These are phyloP conservation scores for Rhizopogon salebrosus DNA, from an alignment of 768 basidiomycete species.

Conservation along the genomic window DNA sequence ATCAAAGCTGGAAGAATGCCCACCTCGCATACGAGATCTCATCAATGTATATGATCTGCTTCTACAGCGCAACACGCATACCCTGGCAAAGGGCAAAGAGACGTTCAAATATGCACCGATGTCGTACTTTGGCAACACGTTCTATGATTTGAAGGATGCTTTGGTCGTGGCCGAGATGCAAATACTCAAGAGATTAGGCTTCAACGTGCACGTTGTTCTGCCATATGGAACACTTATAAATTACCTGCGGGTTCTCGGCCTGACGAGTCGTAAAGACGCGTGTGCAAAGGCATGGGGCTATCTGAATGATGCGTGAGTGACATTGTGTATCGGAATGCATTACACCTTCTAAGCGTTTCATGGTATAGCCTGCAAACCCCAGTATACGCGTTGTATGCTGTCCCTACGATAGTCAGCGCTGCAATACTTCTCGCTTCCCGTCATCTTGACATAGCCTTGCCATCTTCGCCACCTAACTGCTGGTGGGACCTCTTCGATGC, in stretches of 20 bases:
- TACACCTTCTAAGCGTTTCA: slow-evolving; percentile 1
- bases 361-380: slow-evolving; percentile 82
- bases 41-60: slow-evolving; percentile 93
- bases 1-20: slow-evolving; percentile 90
- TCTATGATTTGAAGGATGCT: slow-evolving; percentile 93
- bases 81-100: slow-evolving; percentile 26
- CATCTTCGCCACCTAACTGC: slow-evolving; percentile 60
- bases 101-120: slow-evolving; percentile 74
- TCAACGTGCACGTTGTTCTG: slow-evolving; percentile 88
- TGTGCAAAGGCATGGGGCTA: slow-evolving; percentile 89
- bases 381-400: slow-evolving; percentile 83
- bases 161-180: slow-evolving; percentile 97
- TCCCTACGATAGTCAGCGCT: slow-evolving; percentile 86
- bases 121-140: slow-evolving; percentile 84
- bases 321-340: not conserved
- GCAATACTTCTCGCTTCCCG: slow-evolving; percentile 81
- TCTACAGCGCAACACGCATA: slow-evolving; percentile 65
- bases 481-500: slow-evolving; percentile 98
- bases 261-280: slow-evolving; percentile 65
- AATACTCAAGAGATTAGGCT: slow-evolving; percentile 90
- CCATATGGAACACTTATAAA: slow-evolving; percentile 95
- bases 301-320: slow-evolving; percentile 87
- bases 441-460: slow-evolving; percentile 67
- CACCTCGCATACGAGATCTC: slow-evolving; percentile 87
- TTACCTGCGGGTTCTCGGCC: slow-evolving; percentile 86